Conservation (phyloP, 1,139 yeast genomes). For the Candida dubliniensis region DNA sequence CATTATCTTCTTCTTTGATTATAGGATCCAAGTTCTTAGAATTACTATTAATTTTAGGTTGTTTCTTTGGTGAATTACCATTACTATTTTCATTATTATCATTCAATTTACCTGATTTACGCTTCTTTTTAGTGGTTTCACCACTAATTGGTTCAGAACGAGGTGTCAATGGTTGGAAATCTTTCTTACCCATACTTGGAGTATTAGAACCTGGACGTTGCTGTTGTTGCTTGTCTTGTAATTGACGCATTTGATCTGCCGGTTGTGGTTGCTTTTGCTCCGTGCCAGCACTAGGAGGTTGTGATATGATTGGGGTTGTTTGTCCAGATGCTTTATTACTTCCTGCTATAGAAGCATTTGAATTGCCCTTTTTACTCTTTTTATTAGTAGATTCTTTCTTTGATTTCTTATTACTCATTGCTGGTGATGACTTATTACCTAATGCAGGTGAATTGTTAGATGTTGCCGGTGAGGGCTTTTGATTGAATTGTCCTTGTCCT, state of each 20-base stretch:
- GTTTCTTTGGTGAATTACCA: slow-evolving; percentile 33
- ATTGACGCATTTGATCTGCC: slow-evolving; percentile 3
- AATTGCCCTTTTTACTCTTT: slow-evolving; percentile 33
- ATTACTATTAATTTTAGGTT: slow-evolving; percentile 17
- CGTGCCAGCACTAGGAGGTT: slow-evolving; percentile 14
- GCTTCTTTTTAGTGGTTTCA: slow-evolving; percentile 25
- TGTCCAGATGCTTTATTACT: slow-evolving; percentile 6
- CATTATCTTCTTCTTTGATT: slow-evolving; percentile 23
- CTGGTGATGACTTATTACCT: slow-evolving; percentile 40
- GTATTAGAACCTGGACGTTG: slow-evolving; percentile 17
- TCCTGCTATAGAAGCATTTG: slow-evolving; percentile 11
- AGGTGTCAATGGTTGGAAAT: slow-evolving; percentile 45
- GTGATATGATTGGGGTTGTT: slow-evolving; percentile 9
- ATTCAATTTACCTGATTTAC: slow-evolving; percentile 22
- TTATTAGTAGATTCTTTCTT: slow-evolving; percentile 29
- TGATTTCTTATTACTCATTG: slow-evolving; percentile 19
- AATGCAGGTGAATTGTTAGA: slow-evolving; percentile 33
- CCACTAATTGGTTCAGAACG: slow-evolving; percentile 39
- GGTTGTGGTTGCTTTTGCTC: slow-evolving; percentile 18
- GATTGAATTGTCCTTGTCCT: slow-evolving; percentile 12
- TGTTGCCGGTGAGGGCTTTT: slow-evolving; percentile 29
- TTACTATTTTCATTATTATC: slow-evolving; percentile 16
- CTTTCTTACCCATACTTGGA: slow-evolving; percentile 34
- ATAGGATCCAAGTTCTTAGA: slow-evolving; percentile 4
- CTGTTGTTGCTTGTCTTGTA: slow-evolving; percentile 2